Percentiles rank a stretch among this genome's conserved stretches.
Evolutionary conservation across 2,329 filamentous ascomycete genomes (phyloP).

Genomic region (Sporothrix brasiliensis): DNA sequence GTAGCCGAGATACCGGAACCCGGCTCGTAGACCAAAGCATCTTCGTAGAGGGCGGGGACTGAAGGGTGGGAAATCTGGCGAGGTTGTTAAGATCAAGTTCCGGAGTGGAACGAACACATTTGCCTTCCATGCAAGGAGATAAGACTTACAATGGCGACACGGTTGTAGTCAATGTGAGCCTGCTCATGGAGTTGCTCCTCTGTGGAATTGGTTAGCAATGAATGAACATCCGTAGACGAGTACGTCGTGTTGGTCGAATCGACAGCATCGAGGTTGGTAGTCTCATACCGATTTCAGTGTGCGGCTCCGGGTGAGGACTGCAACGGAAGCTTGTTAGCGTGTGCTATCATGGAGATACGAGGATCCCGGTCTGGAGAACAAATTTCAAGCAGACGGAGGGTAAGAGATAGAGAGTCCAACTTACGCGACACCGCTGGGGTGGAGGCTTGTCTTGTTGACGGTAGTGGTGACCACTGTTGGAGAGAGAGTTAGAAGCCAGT

Average conservation of each 20-base stretch:
- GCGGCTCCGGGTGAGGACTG: slow-evolving; percentile 74
- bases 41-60: slow-evolving; percentile 95
- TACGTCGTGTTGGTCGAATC: not conserved
- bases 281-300: slow-evolving; percentile 79
- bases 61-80: slow-evolving; percentile 81
- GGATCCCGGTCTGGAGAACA: not conserved
- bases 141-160: slow-evolving; percentile 85
- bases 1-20: slow-evolving; percentile 96
- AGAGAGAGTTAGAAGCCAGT: slow-evolving; percentile 32
- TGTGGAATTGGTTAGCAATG: slow-evolving; percentile 36
- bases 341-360: not conserved
- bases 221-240: slow-evolving; percentile 3
- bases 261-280: not conserved
- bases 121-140: not conserved
- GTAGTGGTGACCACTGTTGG: slow-evolving; percentile 57
- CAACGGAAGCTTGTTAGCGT: slow-evolving; percentile 26
- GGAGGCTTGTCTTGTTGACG: slow-evolving; percentile 90
- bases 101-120: not conserved
- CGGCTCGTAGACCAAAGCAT: slow-evolving; percentile 95
- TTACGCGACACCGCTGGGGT: slow-evolving; percentile 88
- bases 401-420: slow-evolving; percentile 50
- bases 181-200: slow-evolving; percentile 96
- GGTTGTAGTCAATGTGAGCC: slow-evolving; percentile 98
- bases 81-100: not conserved
- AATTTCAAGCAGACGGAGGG: slow-evolving; percentile 7